Evolutionary conservation across 306 rosid species (phyloP), one percentile per base, ranked within the genome.

Genomic region (Betula pendula): DNA sequence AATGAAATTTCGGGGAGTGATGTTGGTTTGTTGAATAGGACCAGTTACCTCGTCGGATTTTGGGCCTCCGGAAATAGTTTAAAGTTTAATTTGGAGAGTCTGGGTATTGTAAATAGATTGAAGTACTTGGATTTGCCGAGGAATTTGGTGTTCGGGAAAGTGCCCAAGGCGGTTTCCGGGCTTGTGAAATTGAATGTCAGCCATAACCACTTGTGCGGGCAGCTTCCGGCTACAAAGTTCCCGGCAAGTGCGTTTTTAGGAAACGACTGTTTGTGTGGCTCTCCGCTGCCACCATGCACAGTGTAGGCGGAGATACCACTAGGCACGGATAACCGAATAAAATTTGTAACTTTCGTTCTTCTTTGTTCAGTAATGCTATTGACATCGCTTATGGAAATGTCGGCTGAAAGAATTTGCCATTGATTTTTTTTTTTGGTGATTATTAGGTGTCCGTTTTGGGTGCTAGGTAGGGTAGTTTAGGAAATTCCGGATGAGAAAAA

Each of bases 231-330:
- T 19, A 89, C 80, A 3, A 89, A 87, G 81, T 90, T 89, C 3
- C 79, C 92, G 1, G 93, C 86, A 16, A 82, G 78, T 72, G 87
- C 93, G 5, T 92, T 92, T 70, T 35, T 73, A 6, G 96, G 94
- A 20, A 94, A 94, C 60, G 96, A 89, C 73, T 86, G 97, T 73
- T 83, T 94, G 38, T 94, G 98, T 24, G 96, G 98, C 56, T 11
- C 90, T 72, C 98, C 98, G 22, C 73, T 94, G 75, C 75, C 73
- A 15, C 81, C 88, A 0, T 94, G 98, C 81, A 92, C 89, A 71
- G 76, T 25, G 42, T 60, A 22, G 68, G 22, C 12, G 44, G 48
- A 65, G 22, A 19, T 4, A 11, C 29, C 43, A n/a, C 44, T 15
- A 35, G 27, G 14, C 27, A 1, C 15, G 70, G 48, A 19, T 1